Base-by-base conservation (phyloP, 2,329 filamentous ascomycete genomes). In the Botryotinia globosa region DNA sequence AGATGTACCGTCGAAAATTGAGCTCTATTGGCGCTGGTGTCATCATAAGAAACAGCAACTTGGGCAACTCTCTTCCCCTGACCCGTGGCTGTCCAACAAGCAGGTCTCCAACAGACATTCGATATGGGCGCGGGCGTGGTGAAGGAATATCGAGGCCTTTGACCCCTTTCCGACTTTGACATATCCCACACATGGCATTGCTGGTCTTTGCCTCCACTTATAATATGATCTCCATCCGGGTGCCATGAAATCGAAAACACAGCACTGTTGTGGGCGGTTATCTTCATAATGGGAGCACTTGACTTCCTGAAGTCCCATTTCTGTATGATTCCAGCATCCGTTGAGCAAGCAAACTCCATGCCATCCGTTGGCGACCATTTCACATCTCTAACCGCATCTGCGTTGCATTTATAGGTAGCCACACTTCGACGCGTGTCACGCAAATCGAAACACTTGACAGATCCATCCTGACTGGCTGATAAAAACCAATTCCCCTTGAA, bases 181-280 rank as follows among this genome's bases (percentile, higher is more conserved):
- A 91, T 81, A 77, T 92, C 89, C 90, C 90, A 92, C 9, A 91
- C 87, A 76, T 90, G 85, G 56, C 89, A 87, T 70, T 86, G 87
- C 73, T 85, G 85, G 78, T 92, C 90, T 75, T 86, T 83, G 10
- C 89, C 89, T 7, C 86, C 89, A 75, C 88, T 91, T 66, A 90
- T 85, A 18, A 91, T 81, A 76, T 92, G 89, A n/a, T 86, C 84
- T 22, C 90, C 90, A 77, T 92, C 90, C 0, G 88, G 87, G 76
- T 92, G 90, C 90, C 90, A 92, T 4, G 88, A 85, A 61, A 91
- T 87, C 0, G 88, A 85, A 3, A 86, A 84, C 77, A 88, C 89
- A 0, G 87, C 83, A 74, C 87, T 88, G 63, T 89, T 87, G 77
- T 91, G 89, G 0, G 87, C 89, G 44, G 87, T 87, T 76, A 91